Evolutionary conservation across 352 stramenopile species (phyloP).

Genomic region (Peronospora farinosa): DNA sequence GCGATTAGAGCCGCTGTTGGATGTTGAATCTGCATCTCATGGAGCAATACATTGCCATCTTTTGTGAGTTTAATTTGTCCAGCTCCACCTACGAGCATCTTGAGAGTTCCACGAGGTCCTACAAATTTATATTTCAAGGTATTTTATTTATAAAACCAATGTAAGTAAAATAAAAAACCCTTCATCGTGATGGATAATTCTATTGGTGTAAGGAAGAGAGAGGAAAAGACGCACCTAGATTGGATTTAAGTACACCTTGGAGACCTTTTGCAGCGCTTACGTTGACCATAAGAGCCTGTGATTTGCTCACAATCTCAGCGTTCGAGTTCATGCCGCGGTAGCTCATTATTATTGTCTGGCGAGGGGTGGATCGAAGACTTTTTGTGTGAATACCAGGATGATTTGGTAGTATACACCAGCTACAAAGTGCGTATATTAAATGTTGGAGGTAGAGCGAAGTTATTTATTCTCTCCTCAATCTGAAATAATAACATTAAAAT

Average conservation of each 20-base stretch:
- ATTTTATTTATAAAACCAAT: too few species aligned
- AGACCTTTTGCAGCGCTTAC: conserved; percentile 95
- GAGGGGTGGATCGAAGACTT: conserved; percentile 24
- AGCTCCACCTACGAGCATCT: conserved; percentile 98
- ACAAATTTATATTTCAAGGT: neutral
- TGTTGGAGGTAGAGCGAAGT: too few species aligned
- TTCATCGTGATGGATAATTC: conserved; percentile 1
- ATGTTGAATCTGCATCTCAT: conserved; percentile 99
- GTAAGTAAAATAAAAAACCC: conserved; percentile 2
- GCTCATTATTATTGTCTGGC: conserved; percentile 45
- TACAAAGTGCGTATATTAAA: neutral
- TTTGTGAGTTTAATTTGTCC: conserved; percentile 99
- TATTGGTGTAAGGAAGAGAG: neutral
- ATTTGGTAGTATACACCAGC: conserved; percentile 6
- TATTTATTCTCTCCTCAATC: too few species aligned
- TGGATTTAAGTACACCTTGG: conserved; percentile 92
- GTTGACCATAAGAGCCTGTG: conserved; percentile 94
- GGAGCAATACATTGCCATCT: conserved; percentile 97
- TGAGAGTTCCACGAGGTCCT: conserved; percentile 97
- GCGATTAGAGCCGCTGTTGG: conserved; percentile 98
- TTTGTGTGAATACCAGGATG: conserved; percentile 1
- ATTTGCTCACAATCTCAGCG: conserved; percentile 95
- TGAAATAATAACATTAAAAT: neutral
- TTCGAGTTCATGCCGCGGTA: conserved; percentile 90
- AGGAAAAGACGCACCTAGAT: conserved; percentile 64